A percentile compares a stretch with the other conserved stretches of the same genome.
These are phyloP conservation scores for Pichia eremophila DNA, from an alignment of 805 yeast genomes.

Conservation along the genomic window DNA sequence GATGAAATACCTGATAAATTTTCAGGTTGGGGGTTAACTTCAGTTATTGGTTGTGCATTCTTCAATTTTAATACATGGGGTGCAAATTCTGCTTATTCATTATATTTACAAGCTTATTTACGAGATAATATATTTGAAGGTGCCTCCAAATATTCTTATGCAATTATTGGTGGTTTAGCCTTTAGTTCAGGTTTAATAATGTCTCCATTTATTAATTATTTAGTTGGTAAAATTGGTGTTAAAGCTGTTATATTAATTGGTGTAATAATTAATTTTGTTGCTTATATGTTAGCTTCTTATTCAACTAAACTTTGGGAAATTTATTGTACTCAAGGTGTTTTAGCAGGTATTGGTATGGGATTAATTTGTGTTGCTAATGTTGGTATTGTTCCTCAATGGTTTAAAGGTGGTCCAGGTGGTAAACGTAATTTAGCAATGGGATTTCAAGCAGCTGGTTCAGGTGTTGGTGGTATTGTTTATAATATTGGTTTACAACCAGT, in stretches of 20 bases:
- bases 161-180: slow-evolving; percentile 59
- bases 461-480: slow-evolving; percentile 42
- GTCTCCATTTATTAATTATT: slow-evolving; percentile 39
- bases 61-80: slow-evolving; percentile 66
- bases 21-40: slow-evolving; percentile 51
- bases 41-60: slow-evolving; percentile 37
- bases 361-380: slow-evolving; percentile 50
- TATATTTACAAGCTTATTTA: slow-evolving; percentile 50
- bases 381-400: slow-evolving; percentile 61
- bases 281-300: slow-evolving; percentile 51
- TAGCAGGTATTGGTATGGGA: slow-evolving; percentile 52
- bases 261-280: slow-evolving; percentile 39
- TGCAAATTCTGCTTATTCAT: slow-evolving; percentile 56
- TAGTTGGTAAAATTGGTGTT: slow-evolving; percentile 34
- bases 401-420: slow-evolving; percentile 31
- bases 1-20: slow-evolving; percentile 51
- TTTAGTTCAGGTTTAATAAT: slow-evolving; percentile 45
- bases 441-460: slow-evolving; percentile 41
- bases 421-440: slow-evolving; percentile 49
- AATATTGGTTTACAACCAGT: slow-evolving; percentile 40
- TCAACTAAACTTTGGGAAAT: slow-evolving; percentile 55
- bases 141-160: slow-evolving; percentile 49
- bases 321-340: slow-evolving; percentile 57
- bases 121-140: slow-evolving; percentile 42
- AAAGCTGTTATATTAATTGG: slow-evolving; percentile 39